These are phyloP conservation scores for Gracilaria caudata DNA, from an alignment of 23 red algal species.

Conservation along the genomic window DNA sequence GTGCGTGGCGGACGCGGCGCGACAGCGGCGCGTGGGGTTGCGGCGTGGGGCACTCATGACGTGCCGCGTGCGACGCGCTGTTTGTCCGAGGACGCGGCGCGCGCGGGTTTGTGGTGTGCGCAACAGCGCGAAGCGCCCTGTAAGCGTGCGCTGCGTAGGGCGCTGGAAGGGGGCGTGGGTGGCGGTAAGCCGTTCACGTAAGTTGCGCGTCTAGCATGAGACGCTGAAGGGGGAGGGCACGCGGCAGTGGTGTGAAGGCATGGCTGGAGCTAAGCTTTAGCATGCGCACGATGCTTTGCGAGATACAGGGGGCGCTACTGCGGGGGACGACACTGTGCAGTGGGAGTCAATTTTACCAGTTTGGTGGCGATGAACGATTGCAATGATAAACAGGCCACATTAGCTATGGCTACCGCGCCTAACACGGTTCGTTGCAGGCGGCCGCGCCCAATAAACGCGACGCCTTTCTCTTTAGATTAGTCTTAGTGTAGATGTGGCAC, in stretches of 20 bases:
- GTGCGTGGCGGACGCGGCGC: not conserved
- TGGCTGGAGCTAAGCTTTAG: too few relatives aligned
- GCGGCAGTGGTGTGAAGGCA: too few relatives aligned
- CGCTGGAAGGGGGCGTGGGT: not conserved
- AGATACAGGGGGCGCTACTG: slow-evolving; percentile 1
- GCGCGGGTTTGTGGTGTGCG: not conserved
- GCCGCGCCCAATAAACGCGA: not conserved
- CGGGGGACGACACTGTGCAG: not conserved
- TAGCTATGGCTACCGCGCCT: not conserved
- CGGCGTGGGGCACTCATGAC: not conserved
- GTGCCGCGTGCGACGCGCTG: slow-evolving; percentile 5
- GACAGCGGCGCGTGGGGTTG: slow-evolving; percentile 7
- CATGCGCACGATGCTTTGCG: too few relatives aligned
- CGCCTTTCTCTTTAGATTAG: slow-evolving; percentile 49
- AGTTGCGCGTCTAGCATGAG: too few relatives aligned
- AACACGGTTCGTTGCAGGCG: not conserved
- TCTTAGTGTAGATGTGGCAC: slow-evolving; percentile 61
- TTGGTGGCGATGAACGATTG: too few relatives aligned
- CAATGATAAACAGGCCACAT: too few relatives aligned
- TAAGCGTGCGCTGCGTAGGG: slow-evolving; percentile 5
- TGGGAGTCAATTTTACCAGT: too few relatives aligned
- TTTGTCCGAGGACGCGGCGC: not conserved
- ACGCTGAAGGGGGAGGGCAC: too few relatives aligned
- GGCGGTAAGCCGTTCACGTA: slow-evolving; percentile 21
- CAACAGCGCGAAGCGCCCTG: not conserved